A percentile compares a stretch with the other conserved stretches of the same genome.
Evolutionary conservation across 768 basidiomycete genomes (phyloP).

Genomic region (Suillus bovinus): DNA sequence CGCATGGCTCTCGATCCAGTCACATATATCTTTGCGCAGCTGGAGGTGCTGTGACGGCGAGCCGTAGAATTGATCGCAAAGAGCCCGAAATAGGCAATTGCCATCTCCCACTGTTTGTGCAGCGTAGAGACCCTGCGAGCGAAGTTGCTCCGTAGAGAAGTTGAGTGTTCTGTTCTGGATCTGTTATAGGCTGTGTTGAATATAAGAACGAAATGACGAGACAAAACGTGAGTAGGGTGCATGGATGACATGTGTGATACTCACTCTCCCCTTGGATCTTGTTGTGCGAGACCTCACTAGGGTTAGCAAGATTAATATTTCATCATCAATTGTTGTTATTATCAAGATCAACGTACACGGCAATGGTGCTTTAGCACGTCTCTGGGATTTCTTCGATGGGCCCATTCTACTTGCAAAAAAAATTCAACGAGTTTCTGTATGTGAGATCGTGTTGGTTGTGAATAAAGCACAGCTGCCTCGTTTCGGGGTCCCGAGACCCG

Average conservation of each 20-base stretch:
- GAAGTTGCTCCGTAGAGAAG: slow-evolving; percentile 73
- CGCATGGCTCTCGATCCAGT: slow-evolving; percentile 72
- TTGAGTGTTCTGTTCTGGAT: slow-evolving; percentile 65
- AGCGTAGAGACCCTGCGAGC: slow-evolving; percentile 81
- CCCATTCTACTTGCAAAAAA: slow-evolving; percentile 41
- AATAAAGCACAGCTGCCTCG: slow-evolving; percentile 33
- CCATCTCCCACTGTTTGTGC: slow-evolving; percentile 86
- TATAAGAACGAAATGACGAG: neutral
- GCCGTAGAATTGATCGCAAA: slow-evolving; percentile 87
- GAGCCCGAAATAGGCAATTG: slow-evolving; percentile 90
- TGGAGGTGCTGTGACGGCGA: slow-evolving; percentile 66
- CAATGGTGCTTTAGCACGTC: slow-evolving; percentile 35
- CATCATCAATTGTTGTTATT: neutral
- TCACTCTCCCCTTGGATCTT: slow-evolving; percentile 59
- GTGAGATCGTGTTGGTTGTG: slow-evolving; percentile 37
- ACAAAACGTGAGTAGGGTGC: slow-evolving; percentile 18
- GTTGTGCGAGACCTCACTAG: slow-evolving; percentile 59
- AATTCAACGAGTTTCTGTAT: slow-evolving; percentile 26
- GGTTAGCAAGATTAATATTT: slow-evolving; percentile 24
- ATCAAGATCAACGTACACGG: slow-evolving; percentile 41
- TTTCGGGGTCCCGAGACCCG: slow-evolving; percentile 39
- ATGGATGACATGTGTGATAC: slow-evolving; percentile 30
- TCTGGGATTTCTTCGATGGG: slow-evolving; percentile 41
- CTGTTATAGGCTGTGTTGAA: slow-evolving; percentile 42
- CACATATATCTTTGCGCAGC: slow-evolving; percentile 75